These are phyloP conservation scores for Ogataea ganodermae DNA, from an alignment of 805 yeast species.

Conservation along the genomic window DNA sequence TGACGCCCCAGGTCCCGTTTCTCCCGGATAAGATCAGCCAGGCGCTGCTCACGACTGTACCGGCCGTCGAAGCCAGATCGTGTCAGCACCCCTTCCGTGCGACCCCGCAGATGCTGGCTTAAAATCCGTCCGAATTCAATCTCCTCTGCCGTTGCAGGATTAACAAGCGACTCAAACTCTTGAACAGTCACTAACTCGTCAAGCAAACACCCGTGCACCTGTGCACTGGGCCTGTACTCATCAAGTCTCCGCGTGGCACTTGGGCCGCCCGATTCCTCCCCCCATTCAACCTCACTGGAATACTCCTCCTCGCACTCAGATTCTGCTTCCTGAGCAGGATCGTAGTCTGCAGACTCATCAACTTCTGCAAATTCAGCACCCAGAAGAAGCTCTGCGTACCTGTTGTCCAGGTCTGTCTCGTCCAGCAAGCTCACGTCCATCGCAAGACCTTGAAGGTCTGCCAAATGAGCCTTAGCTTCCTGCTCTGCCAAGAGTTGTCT, in stretches of 20 bases:
- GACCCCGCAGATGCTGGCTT: slow-evolving; percentile 30
- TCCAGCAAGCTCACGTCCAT: slow-evolving; percentile 11
- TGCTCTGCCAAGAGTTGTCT: not conserved
- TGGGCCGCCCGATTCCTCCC: slow-evolving; percentile 2
- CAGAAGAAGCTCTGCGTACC: slow-evolving; percentile 16
- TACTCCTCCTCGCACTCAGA: slow-evolving; percentile 18
- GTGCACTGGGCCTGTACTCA: not conserved
- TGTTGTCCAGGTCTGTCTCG: slow-evolving; percentile 10
- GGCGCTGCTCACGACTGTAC: slow-evolving; percentile 27
- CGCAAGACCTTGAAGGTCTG: not conserved
- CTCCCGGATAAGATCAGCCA: slow-evolving; percentile 32
- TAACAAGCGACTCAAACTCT: slow-evolving; percentile 27
- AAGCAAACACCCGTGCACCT: slow-evolving; percentile 10
- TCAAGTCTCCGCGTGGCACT: not conserved
- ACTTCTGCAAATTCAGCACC: slow-evolving; percentile 13
- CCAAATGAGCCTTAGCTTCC: not conserved
- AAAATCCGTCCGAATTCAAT: slow-evolving; percentile 30
- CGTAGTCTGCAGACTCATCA: slow-evolving; percentile 18
- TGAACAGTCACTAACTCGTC: slow-evolving; percentile 25
- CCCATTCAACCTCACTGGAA: slow-evolving; percentile 20
- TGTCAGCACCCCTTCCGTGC: slow-evolving; percentile 21
- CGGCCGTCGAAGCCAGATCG: slow-evolving; percentile 31
- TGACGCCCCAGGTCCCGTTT: slow-evolving; percentile 11
- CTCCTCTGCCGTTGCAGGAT: slow-evolving; percentile 31
- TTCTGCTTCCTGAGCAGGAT: slow-evolving; percentile 6